These are phyloP conservation scores for Colletotrichum horii DNA, from an alignment of 2,329 filamentous ascomycete species.

Conservation along the genomic window DNA sequence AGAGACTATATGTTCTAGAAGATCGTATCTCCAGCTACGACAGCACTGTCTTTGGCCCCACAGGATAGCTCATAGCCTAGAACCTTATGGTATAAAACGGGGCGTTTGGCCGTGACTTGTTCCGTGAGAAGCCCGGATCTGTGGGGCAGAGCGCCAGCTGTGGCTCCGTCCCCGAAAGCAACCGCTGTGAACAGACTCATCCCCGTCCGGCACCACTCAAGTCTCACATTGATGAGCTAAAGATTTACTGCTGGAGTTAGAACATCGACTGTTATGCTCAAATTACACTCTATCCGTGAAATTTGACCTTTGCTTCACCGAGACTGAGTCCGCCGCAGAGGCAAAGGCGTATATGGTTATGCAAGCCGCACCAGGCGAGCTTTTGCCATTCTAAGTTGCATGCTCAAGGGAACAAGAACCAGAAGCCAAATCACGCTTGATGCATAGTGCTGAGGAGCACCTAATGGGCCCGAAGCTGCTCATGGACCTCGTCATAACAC, in stretches of 20 bases:
- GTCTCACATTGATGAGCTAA: not conserved
- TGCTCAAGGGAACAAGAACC: no score
- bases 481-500: no score
- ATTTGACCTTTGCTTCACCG: no score
- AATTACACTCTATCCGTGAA: no score
- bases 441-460: no score
- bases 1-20: not conserved
- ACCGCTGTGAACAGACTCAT: not conserved
- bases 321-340: no score
- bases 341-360: no score
- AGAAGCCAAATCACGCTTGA: no score
- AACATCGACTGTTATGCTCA: not conserved
- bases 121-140: not conserved
- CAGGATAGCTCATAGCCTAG: not conserved
- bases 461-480: no score
- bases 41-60: not conserved
- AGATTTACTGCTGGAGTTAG: not conserved
- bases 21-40: not conserved
- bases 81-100: not conserved
- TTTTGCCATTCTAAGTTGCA: no score
- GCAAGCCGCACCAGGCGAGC: no score
- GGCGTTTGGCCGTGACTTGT: not conserved
- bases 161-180: not conserved
- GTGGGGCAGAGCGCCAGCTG: not conserved
- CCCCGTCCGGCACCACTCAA: not conserved